These are phyloP conservation scores for Crithidia expoeki DNA, from an alignment of 208 protist species.

Conservation along the genomic window DNA sequence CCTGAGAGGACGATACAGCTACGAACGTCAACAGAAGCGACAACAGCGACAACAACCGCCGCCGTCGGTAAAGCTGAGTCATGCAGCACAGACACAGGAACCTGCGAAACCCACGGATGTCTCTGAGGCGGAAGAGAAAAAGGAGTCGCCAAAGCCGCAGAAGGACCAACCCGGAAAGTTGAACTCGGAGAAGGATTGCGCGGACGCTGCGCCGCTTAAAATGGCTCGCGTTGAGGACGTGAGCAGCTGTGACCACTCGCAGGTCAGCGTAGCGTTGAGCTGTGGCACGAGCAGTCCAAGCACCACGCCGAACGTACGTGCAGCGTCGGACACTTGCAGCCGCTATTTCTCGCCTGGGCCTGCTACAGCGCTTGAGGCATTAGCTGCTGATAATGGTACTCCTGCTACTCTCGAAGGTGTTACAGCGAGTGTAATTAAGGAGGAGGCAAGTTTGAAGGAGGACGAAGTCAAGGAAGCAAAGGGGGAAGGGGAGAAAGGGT, in stretches of 20 bases:
- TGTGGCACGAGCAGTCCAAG: conserved; percentile 1
- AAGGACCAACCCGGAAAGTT: neutral
- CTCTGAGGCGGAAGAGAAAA: no score
- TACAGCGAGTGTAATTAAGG: no score
- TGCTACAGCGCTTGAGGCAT: neutral
- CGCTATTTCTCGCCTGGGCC: neutral
- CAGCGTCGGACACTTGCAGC: neutral
- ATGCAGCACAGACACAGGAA: neutral
- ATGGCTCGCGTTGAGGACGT: neutral
- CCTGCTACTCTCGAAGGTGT: neutral
- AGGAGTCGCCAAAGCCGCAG: neutral
- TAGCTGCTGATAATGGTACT: neutral
- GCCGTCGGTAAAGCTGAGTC: neutral
- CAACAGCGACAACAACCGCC: conserved; percentile 3
- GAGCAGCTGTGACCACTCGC: conserved; percentile 13
- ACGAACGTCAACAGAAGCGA: neutral
- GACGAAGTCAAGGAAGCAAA: neutral
- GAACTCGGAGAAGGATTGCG: neutral
- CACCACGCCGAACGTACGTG: neutral
- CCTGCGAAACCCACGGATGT: neutral
- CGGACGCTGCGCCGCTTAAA: neutral
- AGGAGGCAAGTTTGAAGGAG: neutral
- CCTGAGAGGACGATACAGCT: conserved; percentile 35
- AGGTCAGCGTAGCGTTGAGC: conserved; percentile 14
- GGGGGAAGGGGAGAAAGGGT: neutral